These are phyloP conservation scores for Stemphylium vesicarium DNA, from an alignment of 2,329 filamentous ascomycete genomes.

Conservation along the genomic window DNA sequence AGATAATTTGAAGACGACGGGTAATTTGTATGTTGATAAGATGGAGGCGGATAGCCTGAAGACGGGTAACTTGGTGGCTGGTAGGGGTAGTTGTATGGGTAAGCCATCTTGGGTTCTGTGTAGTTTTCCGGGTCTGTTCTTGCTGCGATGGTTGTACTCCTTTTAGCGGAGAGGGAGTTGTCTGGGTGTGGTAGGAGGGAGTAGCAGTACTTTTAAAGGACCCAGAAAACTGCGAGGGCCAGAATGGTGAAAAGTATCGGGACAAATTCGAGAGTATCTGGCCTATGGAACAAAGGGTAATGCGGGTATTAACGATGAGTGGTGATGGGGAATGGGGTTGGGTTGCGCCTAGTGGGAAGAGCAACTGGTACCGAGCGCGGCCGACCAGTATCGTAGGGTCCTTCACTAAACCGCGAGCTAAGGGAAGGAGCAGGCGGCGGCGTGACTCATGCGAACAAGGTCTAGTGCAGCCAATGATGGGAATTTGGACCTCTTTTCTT, in stretches of 20 bases:
- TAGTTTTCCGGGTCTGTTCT: background rate
- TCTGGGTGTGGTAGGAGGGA: background rate
- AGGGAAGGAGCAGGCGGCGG: conserved; percentile 30
- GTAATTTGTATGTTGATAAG: no score
- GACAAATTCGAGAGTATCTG: background rate
- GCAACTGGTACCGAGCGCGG: conserved; percentile 41
- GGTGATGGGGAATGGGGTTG: background rate
- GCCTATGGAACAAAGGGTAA: conserved; percentile 8
- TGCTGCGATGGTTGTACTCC: no score
- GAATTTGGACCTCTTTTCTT: conserved; percentile 12
- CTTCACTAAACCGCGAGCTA: conserved; percentile 36
- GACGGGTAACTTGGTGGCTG: no score
- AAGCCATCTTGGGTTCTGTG: background rate
- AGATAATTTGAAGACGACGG: no score
- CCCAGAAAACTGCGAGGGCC: no score
- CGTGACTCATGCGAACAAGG: conserved; percentile 27
- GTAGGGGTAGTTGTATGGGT: background rate
- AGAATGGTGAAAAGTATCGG: no score
- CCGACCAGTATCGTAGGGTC: conserved; percentile 31
- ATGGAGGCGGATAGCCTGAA: no score
- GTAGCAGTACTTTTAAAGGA: background rate
- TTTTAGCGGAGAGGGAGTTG: background rate
- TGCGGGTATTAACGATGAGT: background rate
- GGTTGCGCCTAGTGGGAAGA: conserved; percentile 31
- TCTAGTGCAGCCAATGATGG: conserved; percentile 29